Percentiles rank a stretch among this genome's conserved stretches.
These are phyloP conservation scores for Fusarium sp. DNA, from an alignment of 2,329 filamentous ascomycete species.

Conservation along the genomic window DNA sequence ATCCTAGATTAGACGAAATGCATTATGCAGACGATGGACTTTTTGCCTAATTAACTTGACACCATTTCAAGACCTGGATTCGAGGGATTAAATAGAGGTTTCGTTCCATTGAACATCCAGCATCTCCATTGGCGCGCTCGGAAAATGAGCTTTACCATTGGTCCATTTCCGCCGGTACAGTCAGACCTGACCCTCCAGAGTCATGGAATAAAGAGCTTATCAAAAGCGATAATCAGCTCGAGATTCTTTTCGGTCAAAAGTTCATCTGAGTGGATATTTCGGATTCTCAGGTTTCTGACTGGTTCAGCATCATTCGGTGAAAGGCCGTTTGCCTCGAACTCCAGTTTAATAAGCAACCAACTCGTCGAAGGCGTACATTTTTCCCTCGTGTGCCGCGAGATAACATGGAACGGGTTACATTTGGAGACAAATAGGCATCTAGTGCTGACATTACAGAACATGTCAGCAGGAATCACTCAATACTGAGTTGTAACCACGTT, in stretches of 20 bases:
- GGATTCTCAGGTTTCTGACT: background rate
- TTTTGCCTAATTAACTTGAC: background rate
- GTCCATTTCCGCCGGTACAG: background rate
- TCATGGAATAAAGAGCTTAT: too few relatives aligned
- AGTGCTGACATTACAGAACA: background rate
- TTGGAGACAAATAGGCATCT: background rate
- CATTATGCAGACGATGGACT: rapidly evolving
- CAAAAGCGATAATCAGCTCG: background rate
- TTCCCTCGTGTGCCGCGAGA: rapidly evolving
- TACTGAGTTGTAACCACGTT: background rate
- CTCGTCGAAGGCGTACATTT: background rate
- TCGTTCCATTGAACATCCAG: background rate
- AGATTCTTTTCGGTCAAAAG: background rate
- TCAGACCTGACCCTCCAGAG: background rate
- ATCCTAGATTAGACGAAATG: rapidly evolving
- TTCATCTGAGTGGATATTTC: background rate
- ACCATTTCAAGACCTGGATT: background rate
- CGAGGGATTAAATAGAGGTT: background rate
- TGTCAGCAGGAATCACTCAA: background rate
- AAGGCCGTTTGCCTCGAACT: rapidly evolving
- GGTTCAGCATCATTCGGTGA: background rate
- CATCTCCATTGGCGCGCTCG: background rate
- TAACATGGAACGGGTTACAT: background rate
- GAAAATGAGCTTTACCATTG: background rate
- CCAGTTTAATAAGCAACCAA: too few relatives aligned